Evolutionary conservation across 2,329 filamentous ascomycete species (phyloP).

Genomic region (Lojkania enalia): DNA sequence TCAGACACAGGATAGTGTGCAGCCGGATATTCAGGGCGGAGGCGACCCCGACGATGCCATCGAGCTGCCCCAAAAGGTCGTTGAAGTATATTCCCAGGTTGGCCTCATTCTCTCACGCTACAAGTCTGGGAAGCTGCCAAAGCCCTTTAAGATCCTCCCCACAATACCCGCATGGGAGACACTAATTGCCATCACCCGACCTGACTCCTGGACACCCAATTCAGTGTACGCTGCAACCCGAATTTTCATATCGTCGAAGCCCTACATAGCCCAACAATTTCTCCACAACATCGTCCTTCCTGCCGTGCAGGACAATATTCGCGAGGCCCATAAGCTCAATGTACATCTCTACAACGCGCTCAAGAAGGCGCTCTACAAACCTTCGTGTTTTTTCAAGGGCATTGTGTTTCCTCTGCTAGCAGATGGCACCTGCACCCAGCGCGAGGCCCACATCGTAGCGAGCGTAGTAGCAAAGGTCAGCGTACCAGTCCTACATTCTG

Average conservation of each 20-base stretch:
- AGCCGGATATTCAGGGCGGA: slow-evolving; percentile 54
- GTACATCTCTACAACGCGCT: slow-evolving; percentile 92
- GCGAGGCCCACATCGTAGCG: slow-evolving; percentile 89
- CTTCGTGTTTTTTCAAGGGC: slow-evolving; percentile 94
- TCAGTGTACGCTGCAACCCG: slow-evolving; percentile 86
- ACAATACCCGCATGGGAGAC: slow-evolving; percentile 91
- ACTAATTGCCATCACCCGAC: slow-evolving; percentile 80
- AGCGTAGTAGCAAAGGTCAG: slow-evolving; percentile 83
- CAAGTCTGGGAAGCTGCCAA: slow-evolving; percentile 94
- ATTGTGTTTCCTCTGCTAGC: slow-evolving; percentile 88
- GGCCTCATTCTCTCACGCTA: slow-evolving; percentile 88
- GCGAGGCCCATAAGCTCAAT: slow-evolving; percentile 92
- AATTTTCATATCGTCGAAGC: slow-evolving; percentile 87
- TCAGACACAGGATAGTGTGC: slow-evolving; percentile 51
- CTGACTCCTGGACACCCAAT: slow-evolving; percentile 77
- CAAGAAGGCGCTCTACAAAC: slow-evolving; percentile 92
- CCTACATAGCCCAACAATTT: slow-evolving; percentile 78
- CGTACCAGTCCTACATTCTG: slow-evolving; percentile 88
- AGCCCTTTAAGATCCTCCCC: slow-evolving; percentile 96
- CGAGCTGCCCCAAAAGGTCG: slow-evolving; percentile 85
- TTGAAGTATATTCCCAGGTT: slow-evolving; percentile 93
- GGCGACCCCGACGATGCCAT: slow-evolving; percentile 74
- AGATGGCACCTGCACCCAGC: slow-evolving; percentile 83
- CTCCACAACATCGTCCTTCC: slow-evolving; percentile 86
- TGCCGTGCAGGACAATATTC: slow-evolving; percentile 89